A percentile compares a stretch with the other conserved stretches of the same genome.
Conservation (phyloP, 2,329 filamentous ascomycete species). For the Aspergillus transmontanensis region DNA sequence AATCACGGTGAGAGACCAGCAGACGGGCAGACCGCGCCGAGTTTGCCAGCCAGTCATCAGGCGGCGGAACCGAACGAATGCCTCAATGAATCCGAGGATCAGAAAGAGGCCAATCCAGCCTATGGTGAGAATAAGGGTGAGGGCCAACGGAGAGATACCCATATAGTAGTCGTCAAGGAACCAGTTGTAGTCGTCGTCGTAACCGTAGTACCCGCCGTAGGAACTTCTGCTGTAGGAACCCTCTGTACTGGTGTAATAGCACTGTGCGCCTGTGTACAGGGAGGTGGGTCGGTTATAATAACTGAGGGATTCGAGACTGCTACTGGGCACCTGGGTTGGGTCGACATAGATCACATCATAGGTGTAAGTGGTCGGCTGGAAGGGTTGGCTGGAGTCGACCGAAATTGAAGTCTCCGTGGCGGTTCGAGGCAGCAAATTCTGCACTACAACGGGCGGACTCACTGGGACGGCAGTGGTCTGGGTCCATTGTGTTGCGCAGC, state of each 20-base stretch:
- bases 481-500: slow-evolving; percentile 32
- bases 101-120: slow-evolving; percentile 32
- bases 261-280: slow-evolving; percentile 19
- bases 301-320: slow-evolving; percentile 25
- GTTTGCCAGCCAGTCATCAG: slow-evolving; percentile 39
- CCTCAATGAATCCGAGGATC: slow-evolving; percentile 32
- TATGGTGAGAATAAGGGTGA: slow-evolving; percentile 26
- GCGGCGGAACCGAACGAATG: slow-evolving; percentile 34
- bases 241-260: slow-evolving; percentile 13
- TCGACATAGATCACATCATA: slow-evolving; percentile 29
- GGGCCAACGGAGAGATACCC: slow-evolving; percentile 28
- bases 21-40: slow-evolving; percentile 33
- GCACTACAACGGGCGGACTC: slow-evolving; percentile 19
- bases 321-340: slow-evolving; percentile 31
- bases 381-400: slow-evolving; percentile 25
- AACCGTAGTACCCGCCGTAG: slow-evolving; percentile 10
- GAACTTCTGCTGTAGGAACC: background rate
- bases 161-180: slow-evolving; percentile 23
- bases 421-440: slow-evolving; percentile 23
- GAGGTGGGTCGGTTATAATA: slow-evolving; percentile 16
- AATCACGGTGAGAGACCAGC: slow-evolving; percentile 29
- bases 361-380: slow-evolving; percentile 30
- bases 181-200: slow-evolving; percentile 22
- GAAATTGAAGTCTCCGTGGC: slow-evolving; percentile 24
- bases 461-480: slow-evolving; percentile 25